Percentiles rank a stretch among this genome's conserved stretches.
Conservation (phyloP, 345 rosid genomes). For the Gossypium thurberi region DNA sequence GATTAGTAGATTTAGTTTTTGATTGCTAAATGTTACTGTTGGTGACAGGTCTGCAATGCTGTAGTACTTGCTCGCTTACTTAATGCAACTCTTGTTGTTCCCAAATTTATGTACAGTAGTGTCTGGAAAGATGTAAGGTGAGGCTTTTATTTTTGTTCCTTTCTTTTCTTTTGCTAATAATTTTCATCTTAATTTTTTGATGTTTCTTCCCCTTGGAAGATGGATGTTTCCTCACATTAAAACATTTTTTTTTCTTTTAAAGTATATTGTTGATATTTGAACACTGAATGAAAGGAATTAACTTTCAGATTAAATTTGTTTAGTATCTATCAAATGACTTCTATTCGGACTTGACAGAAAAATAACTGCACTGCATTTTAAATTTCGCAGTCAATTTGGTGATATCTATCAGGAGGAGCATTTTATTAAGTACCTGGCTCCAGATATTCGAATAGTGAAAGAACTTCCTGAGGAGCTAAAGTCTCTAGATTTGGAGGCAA, state of each 20-base stretch:
- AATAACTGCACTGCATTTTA: conserved; percentile 17
- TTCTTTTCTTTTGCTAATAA: conserved; percentile 13
- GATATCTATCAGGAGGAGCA: conserved; percentile 91
- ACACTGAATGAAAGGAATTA: not conserved
- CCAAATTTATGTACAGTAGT: conserved; percentile 86
- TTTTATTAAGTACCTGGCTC: conserved; percentile 69
- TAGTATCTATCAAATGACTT: conserved; percentile 6
- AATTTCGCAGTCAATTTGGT: conserved; percentile 62
- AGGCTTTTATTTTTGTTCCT: conserved; percentile 18
- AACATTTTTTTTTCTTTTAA: not conserved
- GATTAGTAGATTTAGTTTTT: not conserved
- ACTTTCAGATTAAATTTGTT: conserved; percentile 2
- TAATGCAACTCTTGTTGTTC: conserved; percentile 84
- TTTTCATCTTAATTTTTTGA: not conserved
- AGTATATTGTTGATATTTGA: not conserved
- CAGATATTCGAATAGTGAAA: conserved; percentile 78
- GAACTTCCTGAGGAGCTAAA: conserved; percentile 72
- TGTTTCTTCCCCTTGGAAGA: not conserved
- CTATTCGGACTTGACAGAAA: conserved; percentile 17
- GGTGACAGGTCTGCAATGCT: conserved; percentile 80
- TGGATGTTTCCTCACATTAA: not conserved
- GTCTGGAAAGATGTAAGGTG: conserved; percentile 95
- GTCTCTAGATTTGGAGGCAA: conserved; percentile 81
- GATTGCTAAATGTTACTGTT: conserved; percentile 6
- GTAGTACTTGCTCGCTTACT: conserved; percentile 78